Conservation (phyloP, 2,329 filamentous ascomycete species). For the Nothomitra cinnamomea region DNA sequence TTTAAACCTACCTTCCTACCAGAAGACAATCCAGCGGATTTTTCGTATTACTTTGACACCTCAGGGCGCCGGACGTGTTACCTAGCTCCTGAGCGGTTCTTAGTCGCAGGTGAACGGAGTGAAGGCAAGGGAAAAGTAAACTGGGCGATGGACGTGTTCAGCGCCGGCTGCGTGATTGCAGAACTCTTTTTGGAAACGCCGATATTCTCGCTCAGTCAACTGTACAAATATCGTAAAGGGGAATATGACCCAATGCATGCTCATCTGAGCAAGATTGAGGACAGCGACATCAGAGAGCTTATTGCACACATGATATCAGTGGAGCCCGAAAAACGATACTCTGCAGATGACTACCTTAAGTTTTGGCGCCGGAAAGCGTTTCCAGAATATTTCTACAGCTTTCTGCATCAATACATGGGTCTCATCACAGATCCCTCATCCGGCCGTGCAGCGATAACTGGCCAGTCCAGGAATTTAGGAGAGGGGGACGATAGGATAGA, state of each 20-base stretch:
- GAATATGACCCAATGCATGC: slow-evolving; percentile 79
- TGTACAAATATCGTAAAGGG: slow-evolving; percentile 83
- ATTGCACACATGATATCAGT: slow-evolving; percentile 93
- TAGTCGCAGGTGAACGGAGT: slow-evolving; percentile 45
- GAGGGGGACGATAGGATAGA: slow-evolving; percentile 92
- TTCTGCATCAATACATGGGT: slow-evolving; percentile 95
- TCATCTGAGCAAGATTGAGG: slow-evolving; percentile 71
- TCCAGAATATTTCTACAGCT: slow-evolving; percentile 92
- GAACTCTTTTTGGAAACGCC: slow-evolving; percentile 90
- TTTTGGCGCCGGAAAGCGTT: slow-evolving; percentile 90
- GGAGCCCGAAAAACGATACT: slow-evolving; percentile 79
- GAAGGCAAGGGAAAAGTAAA: slow-evolving; percentile 46
- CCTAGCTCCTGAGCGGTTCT: slow-evolving; percentile 81
- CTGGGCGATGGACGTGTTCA: slow-evolving; percentile 99
- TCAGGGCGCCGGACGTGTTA: slow-evolving; percentile 88
- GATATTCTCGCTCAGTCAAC: slow-evolving; percentile 92
- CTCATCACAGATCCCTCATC: slow-evolving; percentile 82
- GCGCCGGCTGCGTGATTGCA: slow-evolving; percentile 88
- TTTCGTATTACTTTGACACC: slow-evolving; percentile 94
- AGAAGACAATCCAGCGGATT: slow-evolving; percentile 92
- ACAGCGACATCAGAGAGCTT: slow-evolving; percentile 73
- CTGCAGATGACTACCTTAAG: slow-evolving; percentile 81
- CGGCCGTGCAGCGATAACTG: slow-evolving; percentile 53
- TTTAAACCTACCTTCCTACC: slow-evolving; percentile 91
- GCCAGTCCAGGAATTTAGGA: slow-evolving; percentile 53